Conservation (phyloP, 768 basidiomycete genomes). For the Tulasnella sp. region DNA sequence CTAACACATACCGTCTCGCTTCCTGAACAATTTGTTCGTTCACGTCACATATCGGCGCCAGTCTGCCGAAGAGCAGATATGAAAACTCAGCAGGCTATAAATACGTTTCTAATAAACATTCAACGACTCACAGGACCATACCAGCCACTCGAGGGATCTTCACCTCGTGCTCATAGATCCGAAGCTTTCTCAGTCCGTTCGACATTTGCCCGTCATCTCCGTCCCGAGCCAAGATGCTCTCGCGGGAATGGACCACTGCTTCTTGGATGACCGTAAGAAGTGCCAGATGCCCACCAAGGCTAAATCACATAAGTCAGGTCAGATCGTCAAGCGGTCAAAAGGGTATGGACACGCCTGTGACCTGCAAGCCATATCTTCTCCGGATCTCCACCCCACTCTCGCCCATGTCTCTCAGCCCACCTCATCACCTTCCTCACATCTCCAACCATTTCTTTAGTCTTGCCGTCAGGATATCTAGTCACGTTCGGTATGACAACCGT, state of each 20-base stretch:
- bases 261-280: conserved; percentile 18
- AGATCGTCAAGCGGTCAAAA: background rate
- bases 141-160: conserved; percentile 17
- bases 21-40: conserved; percentile 20
- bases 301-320: background rate
- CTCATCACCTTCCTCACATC: conserved; percentile 16
- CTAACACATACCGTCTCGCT: conserved; percentile 15
- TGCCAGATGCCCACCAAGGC: conserved; percentile 19
- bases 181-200: conserved; percentile 18
- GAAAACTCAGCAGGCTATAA: background rate
- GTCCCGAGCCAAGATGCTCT: background rate
- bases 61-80: background rate
- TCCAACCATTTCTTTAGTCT: conserved; percentile 6
- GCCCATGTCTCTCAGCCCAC: conserved; percentile 6
- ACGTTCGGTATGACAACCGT: conserved; percentile 16
- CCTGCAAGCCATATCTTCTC: conserved; percentile 17
- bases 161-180: conserved; percentile 17
- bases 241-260: conserved; percentile 19
- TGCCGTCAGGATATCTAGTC: conserved; percentile 6
- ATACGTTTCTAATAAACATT: background rate
- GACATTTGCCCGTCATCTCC: conserved; percentile 13
- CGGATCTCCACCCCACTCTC: conserved; percentile 18
- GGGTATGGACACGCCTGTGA: conserved; percentile 4
- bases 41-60: conserved; percentile 19
- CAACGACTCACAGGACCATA: conserved; percentile 19